Evolutionary conservation across 441 rosid species (phyloP).

Genomic region (Erysimum cheiri): DNA sequence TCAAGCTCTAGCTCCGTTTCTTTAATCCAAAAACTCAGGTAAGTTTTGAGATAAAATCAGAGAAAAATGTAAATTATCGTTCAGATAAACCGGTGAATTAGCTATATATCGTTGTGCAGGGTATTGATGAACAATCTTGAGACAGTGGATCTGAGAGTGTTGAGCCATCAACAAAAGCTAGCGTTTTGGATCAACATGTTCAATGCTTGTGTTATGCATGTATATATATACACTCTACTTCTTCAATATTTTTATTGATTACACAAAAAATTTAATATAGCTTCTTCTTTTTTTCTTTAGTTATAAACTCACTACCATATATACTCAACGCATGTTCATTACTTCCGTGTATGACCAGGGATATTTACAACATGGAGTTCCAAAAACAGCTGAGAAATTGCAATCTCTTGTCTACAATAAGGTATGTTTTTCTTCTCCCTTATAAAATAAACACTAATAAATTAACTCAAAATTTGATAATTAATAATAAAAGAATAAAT

Average conservation of each 20-base stretch:
- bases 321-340: constrained; percentile 4
- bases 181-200: constrained; percentile 99
- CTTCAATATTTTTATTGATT: constrained; percentile 13
- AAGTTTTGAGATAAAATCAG: constrained; percentile 8
- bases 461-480: not conserved
- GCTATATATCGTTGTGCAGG: constrained; percentile 49
- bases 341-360: constrained; percentile 57
- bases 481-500: constrained; percentile 12
- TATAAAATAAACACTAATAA: constrained; percentile 11
- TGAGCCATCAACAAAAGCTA: constrained; percentile 77
- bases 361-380: constrained; percentile 87
- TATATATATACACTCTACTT: constrained; percentile 45
- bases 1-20: constrained; percentile 79
- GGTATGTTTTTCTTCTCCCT: constrained; percentile 49
- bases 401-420: constrained; percentile 62
- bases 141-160: constrained; percentile 65
- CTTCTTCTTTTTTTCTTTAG: not conserved
- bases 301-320: not conserved
- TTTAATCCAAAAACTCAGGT: constrained; percentile 79
- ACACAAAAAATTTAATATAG: not conserved
- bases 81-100: not conserved
- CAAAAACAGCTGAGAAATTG: constrained; percentile 73
- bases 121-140: constrained; percentile 73
- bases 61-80: not conserved
- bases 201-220: constrained; percentile 99